These are phyloP conservation scores for Aspergillus novofumigatus DNA, from an alignment of 2,329 filamentous ascomycete species.

Conservation along the genomic window DNA sequence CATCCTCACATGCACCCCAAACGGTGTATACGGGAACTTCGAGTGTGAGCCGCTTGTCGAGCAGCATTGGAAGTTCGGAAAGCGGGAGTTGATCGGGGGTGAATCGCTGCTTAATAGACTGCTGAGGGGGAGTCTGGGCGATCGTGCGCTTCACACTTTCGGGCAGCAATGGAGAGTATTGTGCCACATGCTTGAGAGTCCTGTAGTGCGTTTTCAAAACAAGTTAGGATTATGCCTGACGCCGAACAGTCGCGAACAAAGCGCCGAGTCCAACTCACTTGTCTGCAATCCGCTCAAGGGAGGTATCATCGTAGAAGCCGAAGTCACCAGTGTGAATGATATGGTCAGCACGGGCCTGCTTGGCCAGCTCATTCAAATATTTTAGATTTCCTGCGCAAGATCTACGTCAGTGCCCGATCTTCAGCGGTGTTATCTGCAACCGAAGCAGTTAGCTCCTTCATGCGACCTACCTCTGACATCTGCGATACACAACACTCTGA, in stretches of 20 bases:
- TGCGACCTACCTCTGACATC: slow-evolving; percentile 45
- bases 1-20: slow-evolving; percentile 98
- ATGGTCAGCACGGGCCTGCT: slow-evolving; percentile 89
- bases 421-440: slow-evolving; percentile 1
- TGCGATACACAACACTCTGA: slow-evolving; percentile 47
- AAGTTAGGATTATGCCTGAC: slow-evolving; percentile 12
- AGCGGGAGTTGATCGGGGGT: slow-evolving; percentile 76
- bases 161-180: slow-evolving; percentile 91
- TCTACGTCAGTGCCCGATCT: slow-evolving; percentile 10
- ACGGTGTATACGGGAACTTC: slow-evolving; percentile 98
- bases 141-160: slow-evolving; percentile 67
- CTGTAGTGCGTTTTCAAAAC: slow-evolving; percentile 43
- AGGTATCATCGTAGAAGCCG: slow-evolving; percentile 96
- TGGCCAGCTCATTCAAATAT: slow-evolving; percentile 94
- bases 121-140: slow-evolving; percentile 63
- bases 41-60: slow-evolving; percentile 82
- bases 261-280: slow-evolving; percentile 62
- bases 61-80: slow-evolving; percentile 84
- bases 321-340: slow-evolving; percentile 99
- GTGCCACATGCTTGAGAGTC: slow-evolving; percentile 95
- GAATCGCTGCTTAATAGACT: slow-evolving; percentile 77
- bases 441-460: slow-evolving; percentile 8
- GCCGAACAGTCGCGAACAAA: slow-evolving; percentile 4
- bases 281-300: slow-evolving; percentile 93
- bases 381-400: slow-evolving; percentile 72